Percentiles rank a stretch among this genome's conserved stretches.
phyloP scores from a whole-genome alignment of 768 basidiomycete genomes.

The Leccinum pellstonianum region DNA sequence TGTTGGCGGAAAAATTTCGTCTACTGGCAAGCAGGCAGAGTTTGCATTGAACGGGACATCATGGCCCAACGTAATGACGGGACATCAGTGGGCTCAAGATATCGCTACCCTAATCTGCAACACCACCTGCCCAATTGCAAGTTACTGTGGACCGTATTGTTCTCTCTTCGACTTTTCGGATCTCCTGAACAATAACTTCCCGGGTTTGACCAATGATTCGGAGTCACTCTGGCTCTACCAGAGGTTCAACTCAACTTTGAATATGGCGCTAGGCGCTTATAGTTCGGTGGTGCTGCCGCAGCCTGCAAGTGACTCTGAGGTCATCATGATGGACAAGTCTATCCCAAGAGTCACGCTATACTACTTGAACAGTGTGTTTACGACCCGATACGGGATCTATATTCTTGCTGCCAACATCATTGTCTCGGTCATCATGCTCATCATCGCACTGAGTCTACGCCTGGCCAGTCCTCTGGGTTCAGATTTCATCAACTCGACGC shows the following conservation, averaged over 20 bases:
- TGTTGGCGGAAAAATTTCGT: not conserved
- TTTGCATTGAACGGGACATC: not conserved
- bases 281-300: not conserved
- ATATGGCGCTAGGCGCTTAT: constrained; percentile 1
- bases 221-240: too few species aligned
- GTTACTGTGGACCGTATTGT: not conserved
- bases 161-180: not conserved
- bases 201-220: too few species aligned
- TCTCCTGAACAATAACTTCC: not conserved
- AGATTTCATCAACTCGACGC: constrained; percentile 9
- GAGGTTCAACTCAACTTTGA: not conserved
- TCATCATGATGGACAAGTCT: too few species aligned
- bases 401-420: not conserved
- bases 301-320: too few species aligned
- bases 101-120: constrained; percentile 3
- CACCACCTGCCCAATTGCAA: not conserved
- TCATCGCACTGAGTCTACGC: constrained; percentile 2
- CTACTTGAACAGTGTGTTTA: too few species aligned
- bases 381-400: not conserved
- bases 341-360: too few species aligned
- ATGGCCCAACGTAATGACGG: not conserved
- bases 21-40: not conserved
- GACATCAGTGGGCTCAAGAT: constrained; percentile 1
- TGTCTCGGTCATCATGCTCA: constrained; percentile 7
- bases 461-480: constrained; percentile 1